A percentile compares a stretch with the other conserved stretches of the same genome.
phyloP scores from a whole-genome alignment of 2,329 filamentous ascomycete genomes.

The Hypomyces perniciosus region DNA sequence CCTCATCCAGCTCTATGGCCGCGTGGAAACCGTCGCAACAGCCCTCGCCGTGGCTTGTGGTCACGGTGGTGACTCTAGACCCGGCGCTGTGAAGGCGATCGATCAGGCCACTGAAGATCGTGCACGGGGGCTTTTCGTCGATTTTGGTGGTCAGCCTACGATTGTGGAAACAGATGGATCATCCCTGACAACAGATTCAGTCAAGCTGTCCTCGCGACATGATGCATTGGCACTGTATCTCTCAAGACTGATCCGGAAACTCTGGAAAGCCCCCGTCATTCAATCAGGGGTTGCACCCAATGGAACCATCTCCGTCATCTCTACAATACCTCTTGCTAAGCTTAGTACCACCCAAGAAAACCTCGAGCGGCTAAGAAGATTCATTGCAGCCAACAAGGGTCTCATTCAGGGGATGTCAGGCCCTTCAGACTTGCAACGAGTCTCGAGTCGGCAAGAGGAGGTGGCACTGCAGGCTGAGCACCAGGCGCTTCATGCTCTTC shows the following conservation, averaged over 20 bases:
- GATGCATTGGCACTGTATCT: slow-evolving; percentile 85
- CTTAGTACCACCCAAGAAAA: slow-evolving; percentile 73
- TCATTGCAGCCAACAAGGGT: slow-evolving; percentile 78
- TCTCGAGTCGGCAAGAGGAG: slow-evolving; percentile 80
- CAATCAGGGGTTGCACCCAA: slow-evolving; percentile 44
- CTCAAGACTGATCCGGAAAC: slow-evolving; percentile 74
- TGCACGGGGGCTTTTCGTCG: slow-evolving; percentile 82
- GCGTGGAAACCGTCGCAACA: slow-evolving; percentile 82
- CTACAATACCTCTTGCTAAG: slow-evolving; percentile 62
- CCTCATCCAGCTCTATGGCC: slow-evolving; percentile 80
- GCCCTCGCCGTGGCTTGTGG: slow-evolving; percentile 92
- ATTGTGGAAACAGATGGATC: slow-evolving; percentile 72
- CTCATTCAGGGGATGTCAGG: slow-evolving; percentile 94
- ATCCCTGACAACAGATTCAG: slow-evolving; percentile 68
- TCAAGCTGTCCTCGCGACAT: slow-evolving; percentile 82
- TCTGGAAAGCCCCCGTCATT: slow-evolving; percentile 81
- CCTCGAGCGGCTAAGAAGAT: slow-evolving; percentile 70
- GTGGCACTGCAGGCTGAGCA: slow-evolving; percentile 90
- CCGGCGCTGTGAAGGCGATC: slow-evolving; percentile 68
- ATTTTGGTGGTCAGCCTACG: slow-evolving; percentile 82
- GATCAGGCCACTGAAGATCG: slow-evolving; percentile 83
- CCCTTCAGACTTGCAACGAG: slow-evolving; percentile 73
- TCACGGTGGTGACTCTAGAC: slow-evolving; percentile 69
- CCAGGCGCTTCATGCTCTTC: slow-evolving; percentile 79
- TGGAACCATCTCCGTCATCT: slow-evolving; percentile 57